Evolutionary conservation across 164 flowering plant genomes (phyloP).

Genomic region (Santalum album): DNA sequence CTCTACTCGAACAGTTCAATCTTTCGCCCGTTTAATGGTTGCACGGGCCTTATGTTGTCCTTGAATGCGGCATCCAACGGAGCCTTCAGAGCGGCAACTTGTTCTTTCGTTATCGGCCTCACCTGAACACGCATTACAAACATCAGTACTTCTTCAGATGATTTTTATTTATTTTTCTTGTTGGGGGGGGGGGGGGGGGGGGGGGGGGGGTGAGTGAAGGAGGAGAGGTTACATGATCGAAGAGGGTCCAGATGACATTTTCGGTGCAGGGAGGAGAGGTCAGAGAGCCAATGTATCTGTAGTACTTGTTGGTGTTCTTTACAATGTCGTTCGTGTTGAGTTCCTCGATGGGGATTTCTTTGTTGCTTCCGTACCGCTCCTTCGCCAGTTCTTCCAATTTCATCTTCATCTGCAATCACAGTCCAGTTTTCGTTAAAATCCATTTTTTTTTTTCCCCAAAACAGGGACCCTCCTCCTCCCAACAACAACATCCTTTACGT

Average conservation of each 20-base stretch:
- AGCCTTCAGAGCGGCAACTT: slow-evolving; percentile 36
- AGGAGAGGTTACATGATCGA: too few species aligned
- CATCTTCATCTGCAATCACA: slow-evolving; percentile 16
- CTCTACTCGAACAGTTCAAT: slow-evolving; percentile 34
- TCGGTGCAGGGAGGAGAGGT: slow-evolving; percentile 55
- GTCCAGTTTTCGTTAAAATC: too few species aligned
- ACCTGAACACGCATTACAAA: too few species aligned
- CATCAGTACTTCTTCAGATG: too few species aligned
- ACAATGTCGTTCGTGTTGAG: slow-evolving; percentile 21
- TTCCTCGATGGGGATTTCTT: slow-evolving; percentile 20
- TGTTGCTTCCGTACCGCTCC: slow-evolving; percentile 20
- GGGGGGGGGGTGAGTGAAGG: too few species aligned
- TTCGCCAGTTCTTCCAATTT: slow-evolving; percentile 19
- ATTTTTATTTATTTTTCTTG: too few species aligned
- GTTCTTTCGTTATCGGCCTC: slow-evolving; percentile 46
- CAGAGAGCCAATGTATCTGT: slow-evolving; percentile 51
- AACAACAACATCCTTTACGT: too few species aligned
- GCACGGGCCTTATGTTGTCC: slow-evolving; percentile 57
- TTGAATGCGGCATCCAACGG: slow-evolving; percentile 32
- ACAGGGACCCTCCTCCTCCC: too few species aligned
- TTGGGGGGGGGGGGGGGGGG: too few species aligned
- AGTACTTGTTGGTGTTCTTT: slow-evolving; percentile 33
- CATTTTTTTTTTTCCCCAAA: too few species aligned
- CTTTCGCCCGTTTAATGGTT: slow-evolving; percentile 49
- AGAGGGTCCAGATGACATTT: slow-evolving; percentile 43